Conservation (phyloP, 305 asterid genomes). For the Lippia alba region DNA sequence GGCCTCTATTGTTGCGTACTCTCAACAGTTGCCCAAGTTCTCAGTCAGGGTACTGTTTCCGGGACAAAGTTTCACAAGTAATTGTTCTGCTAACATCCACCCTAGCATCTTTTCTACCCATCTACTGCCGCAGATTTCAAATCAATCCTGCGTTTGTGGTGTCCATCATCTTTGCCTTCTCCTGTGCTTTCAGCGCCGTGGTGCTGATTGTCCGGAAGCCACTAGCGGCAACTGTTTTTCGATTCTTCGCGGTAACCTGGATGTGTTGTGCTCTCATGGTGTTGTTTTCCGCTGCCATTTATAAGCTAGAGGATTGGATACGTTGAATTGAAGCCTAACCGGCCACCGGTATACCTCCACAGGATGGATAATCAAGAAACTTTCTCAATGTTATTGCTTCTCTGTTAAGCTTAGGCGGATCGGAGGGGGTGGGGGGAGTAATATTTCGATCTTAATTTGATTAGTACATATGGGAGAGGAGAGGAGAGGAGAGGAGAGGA, state of each 20-base stretch:
- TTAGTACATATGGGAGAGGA: too few relatives aligned
- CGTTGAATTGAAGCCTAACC: too few relatives aligned
- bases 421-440: too few relatives aligned
- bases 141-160: not conserved
- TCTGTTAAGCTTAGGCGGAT: too few relatives aligned
- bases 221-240: conserved; percentile 10
- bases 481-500: too few relatives aligned
- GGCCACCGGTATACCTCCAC: too few relatives aligned
- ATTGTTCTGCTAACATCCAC: conserved; percentile 18
- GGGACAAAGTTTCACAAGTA: not conserved
- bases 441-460: too few relatives aligned
- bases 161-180: conserved; percentile 19
- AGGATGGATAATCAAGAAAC: too few relatives aligned
- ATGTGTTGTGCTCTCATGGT: not conserved
- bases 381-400: too few relatives aligned
- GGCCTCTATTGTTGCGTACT: not conserved
- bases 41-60: not conserved
- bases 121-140: not conserved
- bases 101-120: conserved; percentile 2
- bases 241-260: conserved; percentile 12
- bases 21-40: not conserved
- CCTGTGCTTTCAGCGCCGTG: conserved; percentile 13
- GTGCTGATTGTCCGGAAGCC: not conserved
- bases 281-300: not conserved
- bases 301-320: not conserved